These are phyloP conservation scores for Psilocybe mexicana DNA, from an alignment of 1,284 basidiomycete species.

Conservation along the genomic window DNA sequence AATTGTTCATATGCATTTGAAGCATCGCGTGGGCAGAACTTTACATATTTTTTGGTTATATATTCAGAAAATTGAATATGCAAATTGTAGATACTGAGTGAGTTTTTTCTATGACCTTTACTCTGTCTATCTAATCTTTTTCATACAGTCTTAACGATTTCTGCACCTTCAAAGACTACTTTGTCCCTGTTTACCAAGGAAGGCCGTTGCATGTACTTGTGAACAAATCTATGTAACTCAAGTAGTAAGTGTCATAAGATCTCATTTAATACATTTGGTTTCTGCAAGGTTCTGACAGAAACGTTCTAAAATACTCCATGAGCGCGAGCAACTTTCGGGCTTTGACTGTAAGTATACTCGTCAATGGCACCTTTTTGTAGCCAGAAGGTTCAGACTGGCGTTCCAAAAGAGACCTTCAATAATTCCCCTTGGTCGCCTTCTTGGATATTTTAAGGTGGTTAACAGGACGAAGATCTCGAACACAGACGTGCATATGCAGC, in stretches of 20 bases:
- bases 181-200: constrained; percentile 32
- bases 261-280: neutral
- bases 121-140: neutral
- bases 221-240: constrained; percentile 1
- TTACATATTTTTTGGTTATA: constrained; percentile 35
- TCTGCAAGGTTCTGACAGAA: constrained; percentile 15
- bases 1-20: neutral
- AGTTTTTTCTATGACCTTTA: constrained; percentile 14
- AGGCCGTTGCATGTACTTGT: constrained; percentile 23
- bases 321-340: constrained; percentile 50
- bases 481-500: constrained; percentile 50
- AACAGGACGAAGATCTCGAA: constrained; percentile 37
- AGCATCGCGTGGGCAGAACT: constrained; percentile 43
- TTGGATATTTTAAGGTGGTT: constrained; percentile 46
- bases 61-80: constrained; percentile 40
- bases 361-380: constrained; percentile 56
- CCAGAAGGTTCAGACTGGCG: constrained; percentile 52
- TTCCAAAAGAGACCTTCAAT: constrained; percentile 58
- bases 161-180: constrained; percentile 32
- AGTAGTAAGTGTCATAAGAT: constrained; percentile 16
- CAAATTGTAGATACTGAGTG: constrained; percentile 28
- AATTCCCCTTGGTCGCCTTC: constrained; percentile 56
- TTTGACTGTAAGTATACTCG: constrained; percentile 71
- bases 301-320: constrained; percentile 47
- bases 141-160: constrained; percentile 25